Base-by-base conservation (phyloP, 1,139 yeast genomes). In the Williopsis jadinii region DNA sequence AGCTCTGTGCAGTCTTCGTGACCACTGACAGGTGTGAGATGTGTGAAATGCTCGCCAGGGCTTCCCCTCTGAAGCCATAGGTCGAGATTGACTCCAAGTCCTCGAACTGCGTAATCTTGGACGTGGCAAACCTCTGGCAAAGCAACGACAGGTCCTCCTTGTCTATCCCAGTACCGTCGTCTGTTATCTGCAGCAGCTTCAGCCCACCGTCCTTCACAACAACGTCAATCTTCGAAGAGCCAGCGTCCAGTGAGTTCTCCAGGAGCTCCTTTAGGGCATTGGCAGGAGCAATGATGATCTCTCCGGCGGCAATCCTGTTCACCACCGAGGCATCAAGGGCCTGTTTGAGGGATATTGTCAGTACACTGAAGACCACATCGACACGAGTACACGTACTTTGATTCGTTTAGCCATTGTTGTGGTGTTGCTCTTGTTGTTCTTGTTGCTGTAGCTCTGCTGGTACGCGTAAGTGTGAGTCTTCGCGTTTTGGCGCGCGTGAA, bases 281-380 rank as follows among this genome's bases (percentile, higher is more conserved):
- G 2, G 94, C 85, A 0, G 98, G 98, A 8, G 90, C 94, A 30
- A 90, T 75, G 45, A 94, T 86, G 63, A 94, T 87, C 64, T 94
- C 98, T 1, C 98, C 98, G 1, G 99, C 98, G 0, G 99, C 98
- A 28, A 94, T 92, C 46, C 83, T 75, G 60, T 87, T 90, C 40
- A 94, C 85, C 30, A 90, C 97, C 4, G 74, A 57, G 27, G 65
- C 65, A 32, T 81, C 88, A 11, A 87, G 70, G 5, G 49, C 46
- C 53, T 35, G 12, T 11, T 28, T 5, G 13, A 28, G 27, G 48
- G 12, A 8, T n/a, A 15, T 12, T 11, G 36, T 27, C 28, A 26
- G 32, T 13, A 10, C 3, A 19, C 4, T 9, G 11, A 26, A 9
- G 33, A 11, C 9, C 15, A 33, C 26, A 12, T 24, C 12, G 14